Evolutionary conservation across 2,329 filamentous ascomycete genomes (phyloP), one percentile per base, ranked within the genome.

Genomic region (Bretziella fagacearum): DNA sequence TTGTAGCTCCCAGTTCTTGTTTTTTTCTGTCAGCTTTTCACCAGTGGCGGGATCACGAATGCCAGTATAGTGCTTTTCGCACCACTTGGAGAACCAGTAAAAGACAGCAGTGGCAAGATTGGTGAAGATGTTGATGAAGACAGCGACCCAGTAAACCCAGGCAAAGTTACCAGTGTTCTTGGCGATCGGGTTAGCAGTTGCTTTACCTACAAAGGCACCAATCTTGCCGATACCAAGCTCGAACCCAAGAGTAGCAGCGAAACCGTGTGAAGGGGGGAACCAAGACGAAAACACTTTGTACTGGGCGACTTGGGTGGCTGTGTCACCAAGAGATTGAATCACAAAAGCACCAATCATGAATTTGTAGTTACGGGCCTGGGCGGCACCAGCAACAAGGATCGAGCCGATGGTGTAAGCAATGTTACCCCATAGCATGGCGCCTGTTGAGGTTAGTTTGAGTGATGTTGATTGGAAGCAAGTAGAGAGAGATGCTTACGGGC

Each of bases 271-370:
- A 0, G 74, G 75, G 0, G 74, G 65, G 51, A 79, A 79, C 74
- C 74, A 79, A 0, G 71, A 74, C 0, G 71, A 75, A 53, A 79
- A 79, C 51, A 79, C 69, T 51, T 77, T 76, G 56, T 78, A 79
- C 55, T 78, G 73, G 0, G 75, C 75, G 25, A 77, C 65, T 53
- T 79, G 74, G 0, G 75, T 79, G 0, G 74, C 71, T 17, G 77
- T 74, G 51, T 78, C 74, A n/a, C 74, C 74, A 0, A 79, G 58
- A 0, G 73, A 67, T 23, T 70, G 64, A 10, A 79, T 58, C 1
- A 79, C 61, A 29, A 67, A 59, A 1, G 73, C 74, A 13, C 63
- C 65, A 30, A 79, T 68, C 73, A 79, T 77, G 56, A 78, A 72
- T 15, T 66, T 65, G 58, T 70, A 79, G 26, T 64, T 71, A 4